Conservation (phyloP, 768 basidiomycete genomes). For the Clathrus columnatus region DNA sequence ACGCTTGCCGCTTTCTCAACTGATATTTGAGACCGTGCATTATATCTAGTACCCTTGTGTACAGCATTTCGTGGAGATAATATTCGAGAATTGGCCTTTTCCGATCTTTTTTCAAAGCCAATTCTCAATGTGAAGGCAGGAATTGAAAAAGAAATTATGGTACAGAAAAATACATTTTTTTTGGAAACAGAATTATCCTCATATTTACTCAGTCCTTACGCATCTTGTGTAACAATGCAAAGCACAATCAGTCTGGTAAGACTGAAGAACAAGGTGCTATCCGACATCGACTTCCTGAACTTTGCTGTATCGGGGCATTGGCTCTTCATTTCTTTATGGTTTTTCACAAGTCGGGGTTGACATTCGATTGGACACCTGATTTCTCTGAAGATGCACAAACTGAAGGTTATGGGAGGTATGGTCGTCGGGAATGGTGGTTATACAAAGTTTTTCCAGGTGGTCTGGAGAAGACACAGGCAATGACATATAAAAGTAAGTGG, state of each 20-base stretch:
- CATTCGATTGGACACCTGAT: slow-evolving; percentile 22
- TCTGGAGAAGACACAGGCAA: slow-evolving; percentile 11
- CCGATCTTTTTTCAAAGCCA: not conserved
- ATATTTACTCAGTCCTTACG: not conserved
- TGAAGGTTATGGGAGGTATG: slow-evolving; percentile 19
- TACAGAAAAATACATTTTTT: not conserved
- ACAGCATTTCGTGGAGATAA: not conserved
- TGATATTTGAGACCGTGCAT: not conserved
- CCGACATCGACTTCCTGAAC: slow-evolving; percentile 20
- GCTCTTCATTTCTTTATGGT: slow-evolving; percentile 21
- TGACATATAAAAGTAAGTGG: slow-evolving; percentile 27
- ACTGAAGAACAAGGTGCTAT: slow-evolving; percentile 26
- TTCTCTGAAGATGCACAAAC: slow-evolving; percentile 14
- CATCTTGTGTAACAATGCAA: not conserved
- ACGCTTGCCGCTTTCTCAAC: not conserved
- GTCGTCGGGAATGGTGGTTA: slow-evolving; percentile 24
- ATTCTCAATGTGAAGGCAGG: not conserved
- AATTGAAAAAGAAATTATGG: not conserved
- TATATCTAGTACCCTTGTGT: not conserved
- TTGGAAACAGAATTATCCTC: not conserved
- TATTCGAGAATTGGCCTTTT: not conserved
- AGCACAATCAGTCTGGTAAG: slow-evolving; percentile 16
- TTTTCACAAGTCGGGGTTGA: slow-evolving; percentile 21
- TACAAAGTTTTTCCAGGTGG: slow-evolving; percentile 18
- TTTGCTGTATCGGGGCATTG: slow-evolving; percentile 24